Evolutionary conservation across 2,329 filamentous ascomycete species (phyloP), one percentile per base, ranked within the genome.

Genomic region (Trichoderma hamatum): DNA sequence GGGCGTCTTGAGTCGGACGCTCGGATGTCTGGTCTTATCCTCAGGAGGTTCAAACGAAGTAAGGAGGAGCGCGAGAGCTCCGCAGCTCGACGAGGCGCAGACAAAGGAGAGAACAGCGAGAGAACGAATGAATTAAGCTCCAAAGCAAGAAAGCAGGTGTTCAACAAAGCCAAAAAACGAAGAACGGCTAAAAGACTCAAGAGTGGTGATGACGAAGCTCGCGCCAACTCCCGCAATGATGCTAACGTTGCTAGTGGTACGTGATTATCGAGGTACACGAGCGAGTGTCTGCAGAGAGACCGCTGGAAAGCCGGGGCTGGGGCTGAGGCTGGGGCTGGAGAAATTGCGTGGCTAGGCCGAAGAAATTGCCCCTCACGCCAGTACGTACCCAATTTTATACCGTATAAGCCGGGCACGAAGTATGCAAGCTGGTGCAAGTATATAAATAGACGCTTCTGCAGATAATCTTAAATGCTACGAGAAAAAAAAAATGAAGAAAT

Each of bases 11-110:
- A 60, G 43, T 26, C 39, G 26, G 39, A 49, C 62, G 61, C 61
- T 52, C 26, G 32, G 51, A 52, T 49, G 52, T 49, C 61, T 19
- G 61, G n/a, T n/a, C 54, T 67, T 28, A 34, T 26, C 46, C 39
- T 49, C 39, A 60, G 43, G 51, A 71, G 71, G 52, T 36, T 39
- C 55, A 70, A 26, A 59, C 10, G 67, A 59, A 58, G 49, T 60
- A 34, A 60, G 66, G 70, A 71, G 73, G 73, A 75, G 73, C 74
- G 70, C 70, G 71, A 70, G 70, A 73, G 73, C 74, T 73, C 74
- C 72, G 72, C 72, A 73, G 71, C 63, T 61, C 67, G 51, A n/a
- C 24, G 49, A 64, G 51, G 55, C 19, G 51, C 55, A 70, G 51
- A 51, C 51, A 69, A 61, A 56, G 26, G 56, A 43, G 56, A 26